Evolutionary conservation across 768 basidiomycete genomes (phyloP), one percentile per base, ranked within the genome.

Genomic region (Rhizopogon vulgaris): DNA sequence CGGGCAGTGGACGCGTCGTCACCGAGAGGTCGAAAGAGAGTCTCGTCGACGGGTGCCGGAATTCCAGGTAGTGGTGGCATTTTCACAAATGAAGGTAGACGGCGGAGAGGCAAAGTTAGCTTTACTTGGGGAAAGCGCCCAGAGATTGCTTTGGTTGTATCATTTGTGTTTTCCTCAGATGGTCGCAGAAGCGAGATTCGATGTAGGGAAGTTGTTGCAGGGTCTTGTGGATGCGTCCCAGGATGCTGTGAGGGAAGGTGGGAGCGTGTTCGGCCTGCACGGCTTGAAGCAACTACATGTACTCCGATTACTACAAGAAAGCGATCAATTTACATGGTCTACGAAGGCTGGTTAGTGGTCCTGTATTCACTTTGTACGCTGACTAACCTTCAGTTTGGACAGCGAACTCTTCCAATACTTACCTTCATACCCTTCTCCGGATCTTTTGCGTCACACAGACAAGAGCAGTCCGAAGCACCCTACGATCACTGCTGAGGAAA

Each of bases 101-200:
- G 60, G 66, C 4, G 70, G 70, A 38, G 57, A 65, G n/a, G 74
- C 70, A 50, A 80, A 73, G 64, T 69, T 67, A 0, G 81, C 82
- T 0, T 66, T 98, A 55, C 69, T 96, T 27, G 78, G 84, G 0
- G 94, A 97, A 69, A 78, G 80, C 46, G 83, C 93, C 1, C 82
- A 93, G 57, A 69, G 93, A 25, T 66, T 98, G 38, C 70, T 96
- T 54, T 88, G 86, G 79, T 74, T 94, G 46, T 98, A 96, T 63
- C 90, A 95, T 58, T 75, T 75, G 22, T 84, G 82, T 53, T 66
- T 94, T 27, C 90, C 92, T 0, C 71, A 77, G 1, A 69, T 91
- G 1, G 85, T 89, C 3, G 80, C 82, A 0, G 92, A 94, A 64
- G 82, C 83, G 25, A 75, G 84, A 46, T 97, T 94, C 59, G 94